phyloP scores from a whole-genome alignment of 192 early-diverging fungal genomes.

The Entophlyctis luteolus region DNA sequence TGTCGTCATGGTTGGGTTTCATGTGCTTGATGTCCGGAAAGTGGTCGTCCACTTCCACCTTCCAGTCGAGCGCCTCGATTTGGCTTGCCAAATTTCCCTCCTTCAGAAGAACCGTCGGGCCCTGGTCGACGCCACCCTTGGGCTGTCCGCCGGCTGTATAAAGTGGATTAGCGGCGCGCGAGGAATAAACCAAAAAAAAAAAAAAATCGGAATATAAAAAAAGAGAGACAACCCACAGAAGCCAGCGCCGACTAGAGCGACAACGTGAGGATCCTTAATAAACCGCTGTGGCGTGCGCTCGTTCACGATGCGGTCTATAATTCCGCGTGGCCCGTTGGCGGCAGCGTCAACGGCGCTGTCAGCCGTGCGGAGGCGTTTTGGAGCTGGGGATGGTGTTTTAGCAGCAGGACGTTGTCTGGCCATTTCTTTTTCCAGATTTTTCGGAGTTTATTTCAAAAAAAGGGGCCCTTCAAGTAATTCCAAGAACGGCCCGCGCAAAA shows the following conservation, averaged over 20 bases:
- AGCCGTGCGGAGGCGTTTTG: neutral
- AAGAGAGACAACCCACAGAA: conserved; percentile 15
- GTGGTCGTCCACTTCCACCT: conserved; percentile 64
- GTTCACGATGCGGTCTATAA: conserved; percentile 15
- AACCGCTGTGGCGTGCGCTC: neutral
- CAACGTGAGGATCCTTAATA: neutral
- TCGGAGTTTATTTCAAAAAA: too few species aligned
- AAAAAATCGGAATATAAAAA: neutral
- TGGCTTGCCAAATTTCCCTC: conserved; percentile 76
- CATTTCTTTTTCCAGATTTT: too few species aligned
- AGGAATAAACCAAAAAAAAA: neutral
- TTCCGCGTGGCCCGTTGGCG: neutral
- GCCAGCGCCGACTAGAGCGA: conserved; percentile 16
- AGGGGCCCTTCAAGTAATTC: too few species aligned
- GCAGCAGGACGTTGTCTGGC: too few species aligned
- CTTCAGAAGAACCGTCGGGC: conserved; percentile 77
- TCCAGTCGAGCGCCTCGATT: conserved; percentile 75
- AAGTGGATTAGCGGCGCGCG: neutral
- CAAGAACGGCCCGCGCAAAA: too few species aligned
- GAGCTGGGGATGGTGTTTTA: too few species aligned
- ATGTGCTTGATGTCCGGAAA: conserved; percentile 69
- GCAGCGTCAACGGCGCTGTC: neutral
- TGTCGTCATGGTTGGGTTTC: conserved; percentile 66
- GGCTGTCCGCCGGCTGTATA: conserved; percentile 52
- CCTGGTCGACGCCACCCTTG: conserved; percentile 83